Evolutionary conservation across 176 grass and related monocot genomes (phyloP).

Genomic region (Musa itinerans): DNA sequence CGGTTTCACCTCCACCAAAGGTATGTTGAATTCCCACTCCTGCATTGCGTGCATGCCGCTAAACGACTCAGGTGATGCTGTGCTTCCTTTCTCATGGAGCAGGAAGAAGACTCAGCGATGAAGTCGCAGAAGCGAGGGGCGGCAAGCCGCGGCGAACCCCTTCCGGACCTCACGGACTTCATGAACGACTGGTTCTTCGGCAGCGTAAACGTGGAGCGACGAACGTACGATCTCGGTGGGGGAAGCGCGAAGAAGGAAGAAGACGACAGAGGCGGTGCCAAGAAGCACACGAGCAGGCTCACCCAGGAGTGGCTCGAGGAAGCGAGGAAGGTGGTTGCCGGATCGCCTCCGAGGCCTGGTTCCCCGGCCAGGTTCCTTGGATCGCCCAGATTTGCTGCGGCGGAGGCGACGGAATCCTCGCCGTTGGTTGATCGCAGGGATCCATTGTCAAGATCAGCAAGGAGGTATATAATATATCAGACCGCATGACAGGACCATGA

Average conservation of each 20-base stretch:
- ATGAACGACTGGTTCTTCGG: conserved; percentile 92
- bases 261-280: conserved; percentile 16
- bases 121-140: background rate
- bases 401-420: conserved; percentile 19
- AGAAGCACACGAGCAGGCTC: conserved; percentile 28
- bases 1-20: too few relatives aligned
- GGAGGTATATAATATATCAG: conserved; percentile 23
- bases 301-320: conserved; percentile 66
- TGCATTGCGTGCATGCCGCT: too few relatives aligned
- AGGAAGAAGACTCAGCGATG: background rate
- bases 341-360: conserved; percentile 32
- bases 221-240: conserved; percentile 32
- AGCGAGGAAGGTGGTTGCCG: conserved; percentile 44
- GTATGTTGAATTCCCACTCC: too few relatives aligned
- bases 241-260: conserved; percentile 24
- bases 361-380: conserved; percentile 34
- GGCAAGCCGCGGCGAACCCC: conserved; percentile 3
- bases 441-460: conserved; percentile 50
- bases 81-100: background rate
- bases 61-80: background rate
- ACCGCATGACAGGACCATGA: too few relatives aligned
- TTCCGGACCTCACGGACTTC: conserved; percentile 50
- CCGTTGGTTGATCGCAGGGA: conserved; percentile 50
- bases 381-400: conserved; percentile 39
- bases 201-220: conserved; percentile 14